Percentiles rank a stretch among this genome's conserved stretches.
These are phyloP conservation scores for Barbatosphaeria neglecta DNA, from an alignment of 495 filamentous ascomycete species.

Conservation along the genomic window DNA sequence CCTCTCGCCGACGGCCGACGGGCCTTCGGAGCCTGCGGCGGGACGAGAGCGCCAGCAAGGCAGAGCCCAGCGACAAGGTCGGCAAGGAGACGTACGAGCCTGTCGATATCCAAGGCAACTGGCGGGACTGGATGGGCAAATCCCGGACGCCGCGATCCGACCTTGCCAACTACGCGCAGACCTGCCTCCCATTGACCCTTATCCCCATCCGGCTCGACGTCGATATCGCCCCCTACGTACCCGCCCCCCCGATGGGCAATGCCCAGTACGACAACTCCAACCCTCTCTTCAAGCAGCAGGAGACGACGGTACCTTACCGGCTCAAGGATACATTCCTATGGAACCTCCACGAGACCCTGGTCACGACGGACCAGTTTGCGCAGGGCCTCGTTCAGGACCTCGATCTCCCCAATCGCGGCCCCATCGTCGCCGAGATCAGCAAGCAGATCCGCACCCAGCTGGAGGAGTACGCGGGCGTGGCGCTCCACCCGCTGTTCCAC, in stretches of 20 bases:
- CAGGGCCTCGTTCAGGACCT: conserved; percentile 83
- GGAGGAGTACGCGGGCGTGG: conserved; percentile 92
- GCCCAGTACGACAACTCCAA: conserved; percentile 43
- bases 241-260: conserved; percentile 54
- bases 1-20: conserved; percentile 59
- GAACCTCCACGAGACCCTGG: conserved; percentile 91
- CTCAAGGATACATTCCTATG: conserved; percentile 91
- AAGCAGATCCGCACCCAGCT: conserved; percentile 89
- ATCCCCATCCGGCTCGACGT: conserved; percentile 96
- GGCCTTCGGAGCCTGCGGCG: conserved; percentile 71
- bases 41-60: conserved; percentile 53
- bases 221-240: conserved; percentile 71
- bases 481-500: conserved; percentile 84
- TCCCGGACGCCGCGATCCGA: conserved; percentile 45
- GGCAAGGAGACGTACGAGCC: conserved; percentile 74
- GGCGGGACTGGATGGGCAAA: conserved; percentile 90
- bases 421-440: conserved; percentile 66
- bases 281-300: conserved; percentile 65
- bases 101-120: conserved; percentile 78
- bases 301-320: conserved; percentile 67
- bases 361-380: conserved; percentile 93
- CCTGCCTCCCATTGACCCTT: conserved; percentile 72
- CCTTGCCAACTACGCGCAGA: conserved; percentile 69
- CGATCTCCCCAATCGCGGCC: conserved; percentile 66
- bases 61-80: conserved; percentile 57